A percentile compares a stretch with the other conserved stretches of the same genome.
phyloP scores from a whole-genome alignment of 192 early-diverging fungal species.

The Allomyces javanicus region DNA sequence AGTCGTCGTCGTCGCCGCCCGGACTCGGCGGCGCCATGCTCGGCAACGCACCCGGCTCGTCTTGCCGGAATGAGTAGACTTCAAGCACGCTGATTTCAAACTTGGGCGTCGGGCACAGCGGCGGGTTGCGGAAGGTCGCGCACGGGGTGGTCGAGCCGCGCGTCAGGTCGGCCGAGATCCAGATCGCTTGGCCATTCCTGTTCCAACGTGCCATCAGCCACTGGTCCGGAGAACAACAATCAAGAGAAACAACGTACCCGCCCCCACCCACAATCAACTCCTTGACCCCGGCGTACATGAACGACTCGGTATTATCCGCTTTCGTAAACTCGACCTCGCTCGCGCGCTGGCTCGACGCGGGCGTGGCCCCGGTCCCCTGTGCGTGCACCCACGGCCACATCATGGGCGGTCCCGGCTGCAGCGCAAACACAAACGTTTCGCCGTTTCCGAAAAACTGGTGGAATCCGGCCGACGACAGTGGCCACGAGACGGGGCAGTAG shows the following conservation, averaged over 20 bases:
- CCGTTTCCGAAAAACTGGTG: conserved; percentile 21
- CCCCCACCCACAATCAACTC: not conserved
- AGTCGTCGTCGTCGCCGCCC: too few species aligned
- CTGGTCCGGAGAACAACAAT: too few species aligned
- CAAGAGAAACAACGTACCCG: not conserved
- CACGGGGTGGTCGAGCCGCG: not conserved
- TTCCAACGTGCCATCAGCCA: too few species aligned
- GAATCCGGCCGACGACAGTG: conserved; percentile 7
- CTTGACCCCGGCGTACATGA: not conserved
- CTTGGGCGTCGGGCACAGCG: not conserved
- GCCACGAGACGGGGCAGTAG: conserved; percentile 13
- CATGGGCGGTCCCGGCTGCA: conserved; percentile 7
- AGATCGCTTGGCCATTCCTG: not conserved
- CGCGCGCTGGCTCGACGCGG: not conserved
- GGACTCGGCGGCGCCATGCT: too few species aligned
- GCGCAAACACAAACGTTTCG: conserved; percentile 22
- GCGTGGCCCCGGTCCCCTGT: not conserved
- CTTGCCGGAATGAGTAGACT: not conserved
- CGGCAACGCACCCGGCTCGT: too few species aligned
- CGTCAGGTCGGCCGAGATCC: not conserved
- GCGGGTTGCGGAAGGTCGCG: not conserved
- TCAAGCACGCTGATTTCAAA: not conserved
- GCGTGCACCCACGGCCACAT: not conserved
- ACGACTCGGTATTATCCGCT: not conserved
- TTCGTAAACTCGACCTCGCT: not conserved